Evolutionary conservation across 2,329 filamentous ascomycete genomes (phyloP).

Genomic region (Zymoseptoria pseudotritici): DNA sequence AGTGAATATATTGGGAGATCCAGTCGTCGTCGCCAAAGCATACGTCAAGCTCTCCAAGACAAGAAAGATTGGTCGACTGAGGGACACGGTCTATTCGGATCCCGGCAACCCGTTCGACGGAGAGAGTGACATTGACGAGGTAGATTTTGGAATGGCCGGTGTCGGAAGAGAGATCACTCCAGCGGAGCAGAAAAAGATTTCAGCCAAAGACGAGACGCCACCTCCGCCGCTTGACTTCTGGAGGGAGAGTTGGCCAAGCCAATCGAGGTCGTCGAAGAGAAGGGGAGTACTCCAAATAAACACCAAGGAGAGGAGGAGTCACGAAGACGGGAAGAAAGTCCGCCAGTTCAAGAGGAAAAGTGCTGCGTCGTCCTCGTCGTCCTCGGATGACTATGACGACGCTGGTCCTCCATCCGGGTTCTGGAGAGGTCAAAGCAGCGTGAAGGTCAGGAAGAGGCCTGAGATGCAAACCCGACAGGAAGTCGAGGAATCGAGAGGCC

Average conservation of each 20-base stretch:
- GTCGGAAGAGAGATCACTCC: background rate
- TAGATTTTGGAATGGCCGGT: background rate
- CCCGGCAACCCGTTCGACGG: conserved; percentile 21
- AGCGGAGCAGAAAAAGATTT: background rate
- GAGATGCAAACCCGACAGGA: background rate
- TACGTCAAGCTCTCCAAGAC: conserved; percentile 6
- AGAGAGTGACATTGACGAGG: background rate
- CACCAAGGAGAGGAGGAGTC: background rate
- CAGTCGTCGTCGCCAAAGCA: background rate
- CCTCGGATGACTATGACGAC: background rate
- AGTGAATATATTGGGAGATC: background rate
- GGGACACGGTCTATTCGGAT: conserved; percentile 21
- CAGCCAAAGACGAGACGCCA: background rate
- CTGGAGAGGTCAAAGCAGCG: background rate
- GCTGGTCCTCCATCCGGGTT: background rate
- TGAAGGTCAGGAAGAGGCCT: background rate
- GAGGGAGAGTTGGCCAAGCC: conserved; percentile 1
- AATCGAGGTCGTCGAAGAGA: background rate
- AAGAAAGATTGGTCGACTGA: conserved; percentile 10
- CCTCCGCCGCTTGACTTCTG: conserved; percentile 1
- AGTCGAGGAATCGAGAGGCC: background rate
- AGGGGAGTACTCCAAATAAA: background rate
- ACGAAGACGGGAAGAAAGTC: background rate
- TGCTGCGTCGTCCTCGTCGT: background rate
- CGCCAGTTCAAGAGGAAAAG: background rate